Conservation (phyloP, 805 yeast genomes). For the Helenozyma rhizophorensis region DNA sequence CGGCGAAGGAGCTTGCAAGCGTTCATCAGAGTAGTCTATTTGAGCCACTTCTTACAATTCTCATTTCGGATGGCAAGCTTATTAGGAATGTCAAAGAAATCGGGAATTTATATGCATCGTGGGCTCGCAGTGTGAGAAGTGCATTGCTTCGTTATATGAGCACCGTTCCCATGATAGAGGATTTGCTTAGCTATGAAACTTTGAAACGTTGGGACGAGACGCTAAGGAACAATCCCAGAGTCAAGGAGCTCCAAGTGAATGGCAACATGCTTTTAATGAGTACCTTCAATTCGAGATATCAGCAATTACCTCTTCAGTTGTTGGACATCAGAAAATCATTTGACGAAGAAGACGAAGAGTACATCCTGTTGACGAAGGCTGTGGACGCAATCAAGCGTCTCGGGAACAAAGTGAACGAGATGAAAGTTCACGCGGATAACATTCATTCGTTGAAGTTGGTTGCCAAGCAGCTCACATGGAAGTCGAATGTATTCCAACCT, state of each 20-base stretch:
- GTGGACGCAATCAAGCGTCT: constrained; percentile 50
- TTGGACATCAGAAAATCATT: constrained; percentile 48
- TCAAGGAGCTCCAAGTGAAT: constrained; percentile 39
- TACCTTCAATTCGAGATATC: constrained; percentile 41
- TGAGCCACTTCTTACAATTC: constrained; percentile 53
- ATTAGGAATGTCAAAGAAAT: constrained; percentile 47
- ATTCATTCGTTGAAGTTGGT: constrained; percentile 50
- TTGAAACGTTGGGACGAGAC: constrained; percentile 60
- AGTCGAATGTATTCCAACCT: constrained; percentile 37
- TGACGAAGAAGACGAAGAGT: constrained; percentile 47
- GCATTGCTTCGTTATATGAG: constrained; percentile 58
- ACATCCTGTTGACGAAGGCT: constrained; percentile 46
- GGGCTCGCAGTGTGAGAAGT: constrained; percentile 56
- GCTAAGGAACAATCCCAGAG: constrained; percentile 46
- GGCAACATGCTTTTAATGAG: constrained; percentile 37
- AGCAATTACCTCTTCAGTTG: constrained; percentile 58
- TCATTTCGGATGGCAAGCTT: constrained; percentile 62
- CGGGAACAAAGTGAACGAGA: constrained; percentile 57
- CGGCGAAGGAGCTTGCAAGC: constrained; percentile 52
- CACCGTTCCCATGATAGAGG: constrained; percentile 56
- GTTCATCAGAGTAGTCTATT: constrained; percentile 52
- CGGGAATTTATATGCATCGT: constrained; percentile 57
- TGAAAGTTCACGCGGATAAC: constrained; percentile 59
- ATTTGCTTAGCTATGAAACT: constrained; percentile 45
- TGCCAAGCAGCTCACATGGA: constrained; percentile 52